Evolutionary conservation across 2,329 filamentous ascomycete genomes (phyloP).

Genomic region (Fusarium sp.): DNA sequence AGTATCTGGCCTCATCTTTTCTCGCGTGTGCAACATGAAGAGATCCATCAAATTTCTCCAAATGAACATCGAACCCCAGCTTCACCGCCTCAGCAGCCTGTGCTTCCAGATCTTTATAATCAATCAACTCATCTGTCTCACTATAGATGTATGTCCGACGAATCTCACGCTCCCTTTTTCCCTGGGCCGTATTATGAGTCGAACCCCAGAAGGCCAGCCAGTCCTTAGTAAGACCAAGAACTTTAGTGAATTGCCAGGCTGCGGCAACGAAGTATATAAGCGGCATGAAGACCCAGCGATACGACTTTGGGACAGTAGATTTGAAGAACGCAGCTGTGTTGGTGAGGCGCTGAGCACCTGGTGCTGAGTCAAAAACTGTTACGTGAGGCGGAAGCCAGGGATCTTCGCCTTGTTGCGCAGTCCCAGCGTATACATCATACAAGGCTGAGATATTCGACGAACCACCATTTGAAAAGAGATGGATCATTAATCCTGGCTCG

Average conservation of each 20-base stretch:
- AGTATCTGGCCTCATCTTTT: conserved; percentile 14
- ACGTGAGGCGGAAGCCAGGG: conserved; percentile 7
- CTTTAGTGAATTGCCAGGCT: neutral
- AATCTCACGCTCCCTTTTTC: conserved; percentile 11
- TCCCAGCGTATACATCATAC: conserved; percentile 2
- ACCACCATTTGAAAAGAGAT: conserved; percentile 24
- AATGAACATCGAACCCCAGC: neutral
- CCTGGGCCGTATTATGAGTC: conserved; percentile 10
- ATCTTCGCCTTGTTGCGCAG: neutral
- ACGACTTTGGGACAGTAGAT: neutral
- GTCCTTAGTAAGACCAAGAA: neutral
- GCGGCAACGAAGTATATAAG: neutral
- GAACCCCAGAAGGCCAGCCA: conserved; percentile 10
- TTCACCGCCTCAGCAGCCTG: conserved; percentile 5
- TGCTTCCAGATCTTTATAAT: neutral
- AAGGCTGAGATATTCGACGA: conserved; percentile 6
- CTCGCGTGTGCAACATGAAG: conserved; percentile 15
- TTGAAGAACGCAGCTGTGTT: conserved; percentile 3
- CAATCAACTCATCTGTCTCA: conserved; percentile 2
- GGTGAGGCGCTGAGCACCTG: neutral
- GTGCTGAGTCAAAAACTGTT: conserved; percentile 22
- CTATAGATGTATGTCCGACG: conserved; percentile 29
- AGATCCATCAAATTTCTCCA: conserved; percentile 19
- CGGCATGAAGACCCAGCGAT: neutral
- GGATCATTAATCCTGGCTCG: neutral